phyloP scores from a whole-genome alignment of 257 asterid genomes.

The Haberlea rhodopensis region DNA sequence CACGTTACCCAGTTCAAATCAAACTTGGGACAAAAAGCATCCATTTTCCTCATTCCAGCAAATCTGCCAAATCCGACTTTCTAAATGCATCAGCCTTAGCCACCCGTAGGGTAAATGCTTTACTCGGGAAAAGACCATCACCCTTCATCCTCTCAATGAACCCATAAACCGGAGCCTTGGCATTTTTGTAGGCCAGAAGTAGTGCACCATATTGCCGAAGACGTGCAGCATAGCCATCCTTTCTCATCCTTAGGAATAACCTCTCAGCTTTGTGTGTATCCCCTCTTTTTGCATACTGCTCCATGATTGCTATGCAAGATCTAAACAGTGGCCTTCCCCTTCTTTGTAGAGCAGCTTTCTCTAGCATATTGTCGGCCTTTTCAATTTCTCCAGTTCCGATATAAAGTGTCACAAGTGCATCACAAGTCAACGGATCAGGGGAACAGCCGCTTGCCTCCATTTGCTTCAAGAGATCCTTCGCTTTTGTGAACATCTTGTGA shows the following conservation, averaged over 20 bases:
- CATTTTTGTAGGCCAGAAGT: conserved; percentile 51
- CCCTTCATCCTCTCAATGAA: conserved; percentile 70
- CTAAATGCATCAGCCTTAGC: conserved; percentile 46
- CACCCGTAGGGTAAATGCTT: conserved; percentile 34
- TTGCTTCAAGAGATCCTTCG: conserved; percentile 67
- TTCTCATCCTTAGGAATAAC: conserved; percentile 50
- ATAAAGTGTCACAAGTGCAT: conserved; percentile 67
- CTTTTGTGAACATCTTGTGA: conserved; percentile 55
- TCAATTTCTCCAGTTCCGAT: conserved; percentile 65
- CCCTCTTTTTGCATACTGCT: conserved; percentile 53
- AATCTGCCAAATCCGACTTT: conserved; percentile 45
- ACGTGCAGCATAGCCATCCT: conserved; percentile 46
- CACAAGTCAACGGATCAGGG: conserved; percentile 62
- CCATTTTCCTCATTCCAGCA: conserved; percentile 41
- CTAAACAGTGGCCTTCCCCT: conserved; percentile 39
- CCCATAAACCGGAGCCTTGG: conserved; percentile 66
- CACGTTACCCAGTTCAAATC: neutral
- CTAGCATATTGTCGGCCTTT: conserved; percentile 54
- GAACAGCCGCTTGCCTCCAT: conserved; percentile 55
- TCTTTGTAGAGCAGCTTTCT: conserved; percentile 45
- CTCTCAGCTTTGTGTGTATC: conserved; percentile 72
- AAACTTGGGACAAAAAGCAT: neutral
- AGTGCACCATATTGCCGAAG: conserved; percentile 47
- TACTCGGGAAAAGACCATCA: conserved; percentile 47
- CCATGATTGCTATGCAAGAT: conserved; percentile 50